Evolutionary conservation across 202 grass and related monocot genomes (phyloP).

Genomic region (Cymbopogon flexuosus): DNA sequence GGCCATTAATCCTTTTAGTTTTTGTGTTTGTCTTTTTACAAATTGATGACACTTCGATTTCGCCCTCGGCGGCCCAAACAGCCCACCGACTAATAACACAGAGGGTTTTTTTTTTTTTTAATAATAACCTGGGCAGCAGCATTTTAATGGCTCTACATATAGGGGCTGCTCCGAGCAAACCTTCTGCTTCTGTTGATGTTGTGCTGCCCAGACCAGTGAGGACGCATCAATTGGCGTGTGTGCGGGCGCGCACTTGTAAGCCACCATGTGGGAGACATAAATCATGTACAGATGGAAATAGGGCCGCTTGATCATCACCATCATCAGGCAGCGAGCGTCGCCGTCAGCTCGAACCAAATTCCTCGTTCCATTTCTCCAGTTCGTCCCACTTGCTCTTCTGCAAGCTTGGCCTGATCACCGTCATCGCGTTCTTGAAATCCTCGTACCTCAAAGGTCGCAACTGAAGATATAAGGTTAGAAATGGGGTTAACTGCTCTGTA

Average conservation of each 20-base stretch:
- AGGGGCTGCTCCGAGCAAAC: background rate
- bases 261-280: background rate
- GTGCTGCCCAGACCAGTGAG: background rate
- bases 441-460: constrained; percentile 60
- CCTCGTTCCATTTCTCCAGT: constrained; percentile 78
- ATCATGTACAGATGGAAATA: constrained; percentile 7
- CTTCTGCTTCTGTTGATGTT: background rate
- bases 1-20: background rate
- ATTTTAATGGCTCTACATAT: background rate
- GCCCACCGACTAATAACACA: too few relatives aligned
- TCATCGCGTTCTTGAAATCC: constrained; percentile 79
- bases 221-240: background rate
- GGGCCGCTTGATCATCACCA: background rate
- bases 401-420: constrained; percentile 74
- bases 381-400: constrained; percentile 95
- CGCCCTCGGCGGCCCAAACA: too few relatives aligned
- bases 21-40: background rate
- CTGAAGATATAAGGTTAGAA: constrained; percentile 31
- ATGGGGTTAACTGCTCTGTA: background rate
- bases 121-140: background rate
- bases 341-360: constrained; percentile 81
- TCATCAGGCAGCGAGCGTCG: background rate
- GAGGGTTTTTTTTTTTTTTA: too few relatives aligned
- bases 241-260: background rate
- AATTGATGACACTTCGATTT: too few relatives aligned